Base-by-base conservation (phyloP, 2,329 filamentous ascomycete genomes). In the Arthrobotrys megalospora region DNA sequence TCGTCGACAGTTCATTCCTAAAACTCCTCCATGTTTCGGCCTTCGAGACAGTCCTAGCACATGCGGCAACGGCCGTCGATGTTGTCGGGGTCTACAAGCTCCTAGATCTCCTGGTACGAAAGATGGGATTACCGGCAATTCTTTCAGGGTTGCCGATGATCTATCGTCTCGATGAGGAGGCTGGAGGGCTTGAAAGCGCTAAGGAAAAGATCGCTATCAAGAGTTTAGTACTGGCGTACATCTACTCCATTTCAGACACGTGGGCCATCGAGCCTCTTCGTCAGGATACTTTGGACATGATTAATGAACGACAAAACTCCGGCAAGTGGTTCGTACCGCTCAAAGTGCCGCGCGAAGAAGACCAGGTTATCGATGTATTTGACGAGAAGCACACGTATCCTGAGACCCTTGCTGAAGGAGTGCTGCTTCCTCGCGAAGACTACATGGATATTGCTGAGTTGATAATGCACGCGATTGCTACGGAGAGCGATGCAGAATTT, bases 61-160 rank as follows among this genome's bases (percentile, higher is more conserved):
- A 87, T 80, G 87, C 92, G 21, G 88, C 91, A 28, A 91, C 88
- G 52, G 92, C 96, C 79, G 87, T 89, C 0, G 93, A 97, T 81
- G 88, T 96, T 34, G 85, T 93, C 32, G 85, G 96, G 12, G 86
- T 97, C 7, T 93, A 97, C 82, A 86, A 93, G 2, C 87, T 97
- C 10, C 87, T 97, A 43, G 87, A 89, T 10, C 92, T 89, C 69
- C 87, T 97, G n/a, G 88, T 93, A 7, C 87, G 90, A 73, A 90
- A 90, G 71, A 87, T 97, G 0, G 94, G 95, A 3, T 90, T 97
- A 63, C 97, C 97, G 83, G 92, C 93, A 14, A 89, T 89, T 4
- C 89, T 91, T 73, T 91, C 89, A 81, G 93, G 94, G 0, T 85
- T 97, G 43, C 93, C 94, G 1, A 97, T 97, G 94, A 88, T 97